Conservation (phyloP, 176 grass and related monocot genomes). For the Carex myosuroides region DNA sequence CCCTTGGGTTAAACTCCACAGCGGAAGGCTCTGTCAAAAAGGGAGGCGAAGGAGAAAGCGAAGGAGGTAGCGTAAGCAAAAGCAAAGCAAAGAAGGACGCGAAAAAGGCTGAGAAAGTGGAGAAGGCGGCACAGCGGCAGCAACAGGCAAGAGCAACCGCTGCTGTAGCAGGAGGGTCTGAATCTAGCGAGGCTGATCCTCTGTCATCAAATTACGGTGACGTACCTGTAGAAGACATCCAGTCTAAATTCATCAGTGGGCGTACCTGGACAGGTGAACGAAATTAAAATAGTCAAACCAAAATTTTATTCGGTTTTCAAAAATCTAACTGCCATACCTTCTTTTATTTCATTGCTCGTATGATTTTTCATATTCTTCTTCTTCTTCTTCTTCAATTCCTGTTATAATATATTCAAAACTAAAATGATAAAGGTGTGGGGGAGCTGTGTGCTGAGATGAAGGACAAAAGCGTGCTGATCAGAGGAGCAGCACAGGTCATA, state of each 20-base stretch:
- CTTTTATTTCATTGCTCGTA: background rate
- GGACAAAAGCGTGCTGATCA: slow-evolving; percentile 49
- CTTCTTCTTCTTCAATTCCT: background rate
- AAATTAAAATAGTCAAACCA: too few relatives aligned
- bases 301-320: too few relatives aligned
- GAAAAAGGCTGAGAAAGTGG: slow-evolving; percentile 70
- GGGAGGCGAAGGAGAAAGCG: slow-evolving; percentile 5
- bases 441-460: slow-evolving; percentile 28
- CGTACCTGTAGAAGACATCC: slow-evolving; percentile 58
- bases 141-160: slow-evolving; percentile 10
- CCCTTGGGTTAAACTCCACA: background rate
- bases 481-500: slow-evolving; percentile 48
- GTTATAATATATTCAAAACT: background rate
- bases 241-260: slow-evolving; percentile 61
- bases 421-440: slow-evolving; percentile 22
- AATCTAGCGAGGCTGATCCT: slow-evolving; percentile 31
- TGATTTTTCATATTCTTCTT: background rate
- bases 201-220: slow-evolving; percentile 55
- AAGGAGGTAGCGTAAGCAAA: slow-evolving; percentile 30
- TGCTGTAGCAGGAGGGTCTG: background rate
- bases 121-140: slow-evolving; percentile 50
- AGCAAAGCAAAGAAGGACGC: slow-evolving; percentile 78
- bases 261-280: slow-evolving; percentile 38
- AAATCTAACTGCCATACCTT: too few relatives aligned
- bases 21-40: background rate